Conservation (phyloP, 768 basidiomycete species). For the Termitomyces sp. region DNA sequence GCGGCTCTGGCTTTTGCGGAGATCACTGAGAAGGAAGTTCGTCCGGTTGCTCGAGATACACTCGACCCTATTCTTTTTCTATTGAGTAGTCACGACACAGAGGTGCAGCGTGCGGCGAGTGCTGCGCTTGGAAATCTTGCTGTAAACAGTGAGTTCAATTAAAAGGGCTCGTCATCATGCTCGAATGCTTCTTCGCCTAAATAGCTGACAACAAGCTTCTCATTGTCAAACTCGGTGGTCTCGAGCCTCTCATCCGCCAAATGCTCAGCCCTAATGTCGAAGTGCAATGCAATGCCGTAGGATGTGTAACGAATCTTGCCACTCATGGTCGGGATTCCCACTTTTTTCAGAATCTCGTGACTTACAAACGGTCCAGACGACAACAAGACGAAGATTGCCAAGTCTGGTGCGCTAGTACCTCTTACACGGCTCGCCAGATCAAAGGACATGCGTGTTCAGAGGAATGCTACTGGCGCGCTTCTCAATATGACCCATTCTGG, state of each 20-base stretch:
- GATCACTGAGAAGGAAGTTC: constrained; percentile 99
- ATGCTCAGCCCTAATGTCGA: constrained; percentile 99
- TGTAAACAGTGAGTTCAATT: constrained; percentile 78
- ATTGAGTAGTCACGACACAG: constrained; percentile 94
- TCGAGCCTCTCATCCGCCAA: constrained; percentile 96
- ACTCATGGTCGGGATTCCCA: constrained; percentile 69
- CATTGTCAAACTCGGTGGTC: constrained; percentile 95
- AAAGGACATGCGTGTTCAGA: constrained; percentile 98
- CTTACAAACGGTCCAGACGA: constrained; percentile 56
- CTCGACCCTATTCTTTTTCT: constrained; percentile 98
- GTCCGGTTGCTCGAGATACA: constrained; percentile 93
- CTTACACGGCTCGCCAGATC: constrained; percentile 93
- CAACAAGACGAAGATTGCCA: constrained; percentile 99
- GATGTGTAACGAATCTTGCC: constrained; percentile 97
- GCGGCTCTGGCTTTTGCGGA: constrained; percentile 98
- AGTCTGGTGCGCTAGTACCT: constrained; percentile 97
- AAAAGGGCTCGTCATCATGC: background rate
- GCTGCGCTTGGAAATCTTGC: constrained; percentile 97
- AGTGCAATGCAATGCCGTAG: constrained; percentile 99
- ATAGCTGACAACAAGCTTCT: constrained; percentile 97
- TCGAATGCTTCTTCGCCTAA: constrained; percentile 10
- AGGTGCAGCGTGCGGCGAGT: constrained; percentile 97
- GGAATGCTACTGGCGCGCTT: constrained; percentile 96
- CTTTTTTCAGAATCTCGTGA: constrained; percentile 8
- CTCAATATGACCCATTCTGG: constrained; percentile 99